These are phyloP conservation scores for Calcarisporium arbuscula DNA, from an alignment of 2,329 filamentous ascomycete species.

Conservation along the genomic window DNA sequence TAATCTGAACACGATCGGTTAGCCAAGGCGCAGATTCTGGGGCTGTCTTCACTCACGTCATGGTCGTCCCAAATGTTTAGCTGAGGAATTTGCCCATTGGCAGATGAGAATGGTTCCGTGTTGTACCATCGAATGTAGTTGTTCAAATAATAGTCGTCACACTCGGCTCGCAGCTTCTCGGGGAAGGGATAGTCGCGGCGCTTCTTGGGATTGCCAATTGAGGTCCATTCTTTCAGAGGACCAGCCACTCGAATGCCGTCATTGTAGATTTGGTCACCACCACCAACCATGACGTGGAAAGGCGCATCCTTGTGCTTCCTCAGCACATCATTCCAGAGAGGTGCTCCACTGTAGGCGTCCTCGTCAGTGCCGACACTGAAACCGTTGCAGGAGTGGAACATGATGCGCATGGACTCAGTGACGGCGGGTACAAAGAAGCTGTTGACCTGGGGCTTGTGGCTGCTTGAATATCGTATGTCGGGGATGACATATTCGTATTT, in stretches of 20 bases:
- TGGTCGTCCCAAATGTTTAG: slow-evolving; percentile 99
- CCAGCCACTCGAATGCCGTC: slow-evolving; percentile 83
- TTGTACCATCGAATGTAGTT: slow-evolving; percentile 84
- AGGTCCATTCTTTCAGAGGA: slow-evolving; percentile 75
- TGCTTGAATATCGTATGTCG: slow-evolving; percentile 54
- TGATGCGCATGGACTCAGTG: slow-evolving; percentile 89
- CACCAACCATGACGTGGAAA: slow-evolving; percentile 93
- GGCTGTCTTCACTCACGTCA: slow-evolving; percentile 47
- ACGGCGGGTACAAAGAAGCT: slow-evolving; percentile 80
- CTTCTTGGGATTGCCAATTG: slow-evolving; percentile 75
- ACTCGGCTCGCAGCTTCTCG: slow-evolving; percentile 68
- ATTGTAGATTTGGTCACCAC: slow-evolving; percentile 95
- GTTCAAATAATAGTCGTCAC: slow-evolving; percentile 86
- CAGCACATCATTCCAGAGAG: slow-evolving; percentile 89
- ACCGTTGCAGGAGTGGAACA: slow-evolving; percentile 98
- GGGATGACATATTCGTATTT: slow-evolving; percentile 74
- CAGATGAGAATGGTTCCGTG: slow-evolving; percentile 75
- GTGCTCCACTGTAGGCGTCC: slow-evolving; percentile 81
- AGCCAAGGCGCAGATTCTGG: slow-evolving; percentile 4
- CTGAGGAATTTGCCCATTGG: slow-evolving; percentile 89
- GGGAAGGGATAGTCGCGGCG: slow-evolving; percentile 75
- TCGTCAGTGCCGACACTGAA: slow-evolving; percentile 87
- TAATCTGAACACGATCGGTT: slow-evolving; percentile 61
- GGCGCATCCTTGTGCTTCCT: slow-evolving; percentile 72
- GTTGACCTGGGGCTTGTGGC: slow-evolving; percentile 52